Conservation (phyloP, 23 red algal species). For the Gracilaria gracilis region DNA sequence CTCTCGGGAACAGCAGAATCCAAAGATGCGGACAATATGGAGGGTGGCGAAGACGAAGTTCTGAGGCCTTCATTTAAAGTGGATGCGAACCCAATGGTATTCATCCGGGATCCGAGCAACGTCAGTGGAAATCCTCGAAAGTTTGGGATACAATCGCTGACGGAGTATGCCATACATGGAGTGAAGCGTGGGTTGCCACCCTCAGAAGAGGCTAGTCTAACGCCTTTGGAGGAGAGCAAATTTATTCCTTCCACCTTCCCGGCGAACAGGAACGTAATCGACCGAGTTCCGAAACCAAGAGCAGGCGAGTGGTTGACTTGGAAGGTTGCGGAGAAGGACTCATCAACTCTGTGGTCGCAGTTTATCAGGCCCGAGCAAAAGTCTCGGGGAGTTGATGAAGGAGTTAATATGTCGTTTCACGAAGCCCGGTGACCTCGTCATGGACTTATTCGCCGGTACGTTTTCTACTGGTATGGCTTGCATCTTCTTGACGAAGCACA, state of each 20-base stretch:
- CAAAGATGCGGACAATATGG: neutral
- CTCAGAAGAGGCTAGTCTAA: neutral
- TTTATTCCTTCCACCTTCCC: conserved; percentile 32
- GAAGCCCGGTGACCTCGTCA: neutral
- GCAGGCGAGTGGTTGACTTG: neutral
- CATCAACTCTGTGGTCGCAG: too few species aligned
- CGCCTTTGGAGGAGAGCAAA: conserved; percentile 9
- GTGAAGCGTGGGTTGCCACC: neutral
- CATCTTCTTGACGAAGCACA: neutral
- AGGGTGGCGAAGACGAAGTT: neutral
- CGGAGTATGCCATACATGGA: neutral
- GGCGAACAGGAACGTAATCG: conserved; percentile 47
- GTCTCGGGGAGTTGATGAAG: neutral
- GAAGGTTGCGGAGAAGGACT: neutral
- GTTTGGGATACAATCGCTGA: too few species aligned
- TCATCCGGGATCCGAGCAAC: neutral
- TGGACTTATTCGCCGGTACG: conserved; percentile 40
- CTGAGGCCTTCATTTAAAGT: neutral
- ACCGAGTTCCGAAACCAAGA: neutral
- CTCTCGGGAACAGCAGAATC: neutral
- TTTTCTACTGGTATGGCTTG: conserved; percentile 28
- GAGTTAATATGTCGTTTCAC: conserved; percentile 31
- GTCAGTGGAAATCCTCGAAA: too few species aligned
- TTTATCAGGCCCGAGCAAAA: conserved; percentile 24
- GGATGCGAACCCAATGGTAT: conserved; percentile 26